These are phyloP conservation scores for Triangularia verruculosa DNA, from an alignment of 2,329 filamentous ascomycete genomes.

Conservation along the genomic window DNA sequence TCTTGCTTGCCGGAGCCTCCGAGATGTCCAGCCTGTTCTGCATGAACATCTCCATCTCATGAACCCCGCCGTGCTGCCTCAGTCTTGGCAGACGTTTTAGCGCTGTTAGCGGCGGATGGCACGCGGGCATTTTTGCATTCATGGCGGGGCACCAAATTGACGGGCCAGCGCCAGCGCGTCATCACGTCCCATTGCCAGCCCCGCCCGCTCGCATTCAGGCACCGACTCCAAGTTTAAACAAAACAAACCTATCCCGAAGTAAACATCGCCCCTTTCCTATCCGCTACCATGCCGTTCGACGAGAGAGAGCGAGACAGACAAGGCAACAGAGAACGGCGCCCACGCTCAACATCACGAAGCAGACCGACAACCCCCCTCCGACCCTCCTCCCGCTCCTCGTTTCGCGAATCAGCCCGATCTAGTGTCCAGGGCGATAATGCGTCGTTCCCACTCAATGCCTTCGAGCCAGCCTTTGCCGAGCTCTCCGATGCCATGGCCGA, in stretches of 20 bases:
- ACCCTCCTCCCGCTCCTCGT: conserved; percentile 82
- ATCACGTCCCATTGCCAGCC: background rate
- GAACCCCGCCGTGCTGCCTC: background rate
- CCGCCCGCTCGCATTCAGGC: background rate
- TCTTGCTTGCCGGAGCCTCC: background rate
- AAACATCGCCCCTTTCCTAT: background rate
- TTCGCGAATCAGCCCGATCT: conserved; percentile 71
- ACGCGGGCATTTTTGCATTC: conserved; percentile 12
- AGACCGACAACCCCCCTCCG: conserved; percentile 90
- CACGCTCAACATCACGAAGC: conserved; percentile 61
- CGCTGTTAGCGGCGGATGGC: background rate
- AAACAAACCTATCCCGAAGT: background rate
- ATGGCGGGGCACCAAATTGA: background rate
- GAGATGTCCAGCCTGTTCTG: background rate
- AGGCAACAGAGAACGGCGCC: conserved; percentile 28
- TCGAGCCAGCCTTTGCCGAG: conserved; percentile 91
- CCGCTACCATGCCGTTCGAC: conserved; percentile 17
- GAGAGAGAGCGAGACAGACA: conserved; percentile 11
- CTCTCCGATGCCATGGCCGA: conserved; percentile 92
- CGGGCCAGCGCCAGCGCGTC: background rate
- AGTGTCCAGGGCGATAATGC: conserved; percentile 49
- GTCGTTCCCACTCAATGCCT: conserved; percentile 69
- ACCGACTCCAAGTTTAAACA: background rate
- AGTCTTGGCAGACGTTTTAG: conserved; percentile 10
- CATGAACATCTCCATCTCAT: conserved; percentile 1